These are phyloP conservation scores for Metrosideros polymorpha DNA, from an alignment of 441 rosid species.

Conservation along the genomic window DNA sequence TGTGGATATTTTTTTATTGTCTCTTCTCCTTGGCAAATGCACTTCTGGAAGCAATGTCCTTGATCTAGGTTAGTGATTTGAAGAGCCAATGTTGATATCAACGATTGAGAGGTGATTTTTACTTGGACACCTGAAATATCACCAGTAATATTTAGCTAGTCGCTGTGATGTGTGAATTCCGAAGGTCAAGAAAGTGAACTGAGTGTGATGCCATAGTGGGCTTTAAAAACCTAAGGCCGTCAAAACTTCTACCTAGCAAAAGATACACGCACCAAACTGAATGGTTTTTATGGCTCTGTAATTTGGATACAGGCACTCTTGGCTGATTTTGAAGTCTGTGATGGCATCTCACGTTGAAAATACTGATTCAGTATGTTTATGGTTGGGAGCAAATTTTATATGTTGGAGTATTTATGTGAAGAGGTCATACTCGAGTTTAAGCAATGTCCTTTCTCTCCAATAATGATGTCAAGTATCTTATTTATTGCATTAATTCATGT, in stretches of 20 bases:
- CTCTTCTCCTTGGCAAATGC: background rate
- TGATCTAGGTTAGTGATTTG: background rate
- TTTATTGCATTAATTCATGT: constrained; percentile 9
- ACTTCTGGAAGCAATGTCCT: background rate
- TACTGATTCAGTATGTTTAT: constrained; percentile 70
- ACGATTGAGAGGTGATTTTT: background rate
- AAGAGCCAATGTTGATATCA: background rate
- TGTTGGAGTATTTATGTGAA: constrained; percentile 81
- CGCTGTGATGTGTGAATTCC: background rate
- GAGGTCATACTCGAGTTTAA: constrained; percentile 38
- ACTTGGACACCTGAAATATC: background rate
- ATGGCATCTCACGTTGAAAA: constrained; percentile 74
- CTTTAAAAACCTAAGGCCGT: background rate
- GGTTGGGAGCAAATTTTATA: constrained; percentile 93
- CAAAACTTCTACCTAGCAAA: background rate
- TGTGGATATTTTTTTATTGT: background rate
- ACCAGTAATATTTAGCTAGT: background rate
- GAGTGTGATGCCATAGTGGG: background rate
- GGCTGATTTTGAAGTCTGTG: constrained; percentile 85
- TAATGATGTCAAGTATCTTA: background rate
- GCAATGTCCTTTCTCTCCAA: constrained; percentile 5
- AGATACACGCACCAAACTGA: background rate
- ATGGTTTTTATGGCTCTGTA: background rate
- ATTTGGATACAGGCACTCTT: constrained; percentile 37
- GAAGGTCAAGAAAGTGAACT: background rate